A percentile compares a stretch with the other conserved stretches of the same genome.
Evolutionary conservation across 1,139 yeast genomes (phyloP).

Genomic region (Pneumocystis oryctolagi): DNA sequence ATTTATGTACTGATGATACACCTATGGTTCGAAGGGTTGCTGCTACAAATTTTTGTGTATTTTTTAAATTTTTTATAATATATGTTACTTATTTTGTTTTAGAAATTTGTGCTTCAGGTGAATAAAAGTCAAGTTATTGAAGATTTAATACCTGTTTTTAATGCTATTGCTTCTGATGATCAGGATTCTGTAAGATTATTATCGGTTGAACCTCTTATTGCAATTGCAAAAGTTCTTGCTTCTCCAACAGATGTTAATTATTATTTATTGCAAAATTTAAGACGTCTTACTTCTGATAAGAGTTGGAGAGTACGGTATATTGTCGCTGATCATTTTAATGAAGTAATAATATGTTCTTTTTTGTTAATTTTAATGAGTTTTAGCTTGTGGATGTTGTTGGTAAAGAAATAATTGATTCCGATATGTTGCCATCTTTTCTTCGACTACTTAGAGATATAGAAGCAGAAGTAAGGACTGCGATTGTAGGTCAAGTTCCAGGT

Average conservation of each 20-base stretch:
- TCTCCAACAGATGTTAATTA: slow-evolving; percentile 17
- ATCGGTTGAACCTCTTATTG: slow-evolving; percentile 70
- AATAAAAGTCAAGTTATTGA: slow-evolving; percentile 24
- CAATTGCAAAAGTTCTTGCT: slow-evolving; percentile 27
- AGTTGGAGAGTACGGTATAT: slow-evolving; percentile 98
- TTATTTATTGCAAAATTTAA: slow-evolving; percentile 16
- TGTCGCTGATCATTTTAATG: slow-evolving; percentile 77
- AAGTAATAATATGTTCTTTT: neutral
- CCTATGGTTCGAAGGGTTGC: slow-evolving; percentile 98
- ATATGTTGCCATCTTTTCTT: slow-evolving; percentile 56
- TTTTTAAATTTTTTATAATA: slow-evolving; percentile 39
- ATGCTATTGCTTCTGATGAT: slow-evolving; percentile 61
- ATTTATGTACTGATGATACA: slow-evolving; percentile 73
- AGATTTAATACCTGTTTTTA: slow-evolving; percentile 62
- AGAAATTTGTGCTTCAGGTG: slow-evolving; percentile 20
- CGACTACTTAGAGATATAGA: slow-evolving; percentile 78
- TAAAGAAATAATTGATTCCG: slow-evolving; percentile 32
- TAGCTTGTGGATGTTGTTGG: slow-evolving; percentile 43
- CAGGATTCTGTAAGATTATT: slow-evolving; percentile 93
- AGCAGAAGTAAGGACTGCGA: slow-evolving; percentile 91
- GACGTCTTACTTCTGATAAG: slow-evolving; percentile 63
- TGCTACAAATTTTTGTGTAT: slow-evolving; percentile 61
- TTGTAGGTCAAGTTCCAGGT: slow-evolving; percentile 77
- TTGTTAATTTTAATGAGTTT: slow-evolving; percentile 17
- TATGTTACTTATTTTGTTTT: slow-evolving; percentile 4